Conservation (phyloP, 2,329 filamentous ascomycete genomes). For the Cryphonectria naterciae region DNA sequence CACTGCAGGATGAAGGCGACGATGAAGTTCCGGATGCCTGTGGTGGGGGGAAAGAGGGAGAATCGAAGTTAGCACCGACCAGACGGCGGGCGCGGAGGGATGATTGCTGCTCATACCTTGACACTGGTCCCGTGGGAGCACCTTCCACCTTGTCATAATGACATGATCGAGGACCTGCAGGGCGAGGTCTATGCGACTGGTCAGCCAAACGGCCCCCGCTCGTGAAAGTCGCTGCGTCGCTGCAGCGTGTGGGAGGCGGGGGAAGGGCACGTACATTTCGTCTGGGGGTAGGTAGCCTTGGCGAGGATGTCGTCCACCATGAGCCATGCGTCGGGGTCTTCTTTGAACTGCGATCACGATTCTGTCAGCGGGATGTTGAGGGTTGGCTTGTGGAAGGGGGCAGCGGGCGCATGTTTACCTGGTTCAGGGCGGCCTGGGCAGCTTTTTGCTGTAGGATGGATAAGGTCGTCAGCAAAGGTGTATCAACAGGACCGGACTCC, state of each 20-base stretch:
- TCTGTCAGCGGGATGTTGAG: conserved; percentile 35
- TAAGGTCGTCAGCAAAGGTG: conserved; percentile 43
- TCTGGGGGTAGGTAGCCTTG: conserved; percentile 90
- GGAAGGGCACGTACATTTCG: conserved; percentile 76
- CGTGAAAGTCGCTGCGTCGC: conserved; percentile 10
- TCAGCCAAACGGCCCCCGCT: conserved; percentile 15
- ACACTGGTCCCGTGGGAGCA: conserved; percentile 93
- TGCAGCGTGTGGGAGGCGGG: conserved; percentile 14
- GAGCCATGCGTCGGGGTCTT: conserved; percentile 97
- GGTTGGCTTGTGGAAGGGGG: conserved; percentile 22
- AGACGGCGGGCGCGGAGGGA: not conserved
- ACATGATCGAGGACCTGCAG: conserved; percentile 97
- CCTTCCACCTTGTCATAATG: conserved; percentile 99
- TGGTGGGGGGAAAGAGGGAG: not conserved
- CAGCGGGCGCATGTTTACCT: conserved; percentile 60
- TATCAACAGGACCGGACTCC: conserved; percentile 23
- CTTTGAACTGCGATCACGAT: conserved; percentile 77
- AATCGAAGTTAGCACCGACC: conserved; percentile 31
- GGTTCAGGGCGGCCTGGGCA: conserved; percentile 89
- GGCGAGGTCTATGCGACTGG: conserved; percentile 69
- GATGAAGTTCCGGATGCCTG: conserved; percentile 98
- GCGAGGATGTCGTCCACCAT: conserved; percentile 96
- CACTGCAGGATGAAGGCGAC: conserved; percentile 97
- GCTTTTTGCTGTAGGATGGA: conserved; percentile 79
- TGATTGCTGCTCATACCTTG: conserved; percentile 62